Conservation (phyloP, 352 stramenopile genomes). For the Phytophthora pseudosyringae region DNA sequence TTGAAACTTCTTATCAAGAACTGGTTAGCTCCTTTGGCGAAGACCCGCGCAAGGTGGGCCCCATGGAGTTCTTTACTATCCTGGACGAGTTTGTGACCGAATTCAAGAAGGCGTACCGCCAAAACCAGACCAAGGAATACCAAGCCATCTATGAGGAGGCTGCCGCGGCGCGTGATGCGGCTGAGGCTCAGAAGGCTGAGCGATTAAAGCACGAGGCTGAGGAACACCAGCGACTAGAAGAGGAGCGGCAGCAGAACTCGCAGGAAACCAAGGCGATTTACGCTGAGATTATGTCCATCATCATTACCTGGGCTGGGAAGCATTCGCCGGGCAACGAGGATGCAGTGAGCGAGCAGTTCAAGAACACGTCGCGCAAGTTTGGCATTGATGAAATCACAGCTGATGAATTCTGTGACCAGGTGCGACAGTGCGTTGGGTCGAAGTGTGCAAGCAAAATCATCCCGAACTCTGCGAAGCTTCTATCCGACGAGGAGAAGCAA, state of each 20-base stretch:
- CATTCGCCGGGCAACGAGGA: constrained; percentile 58
- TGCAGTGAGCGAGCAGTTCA: constrained; percentile 67
- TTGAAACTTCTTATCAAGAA: constrained; percentile 82
- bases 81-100: constrained; percentile 85
- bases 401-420: constrained; percentile 75
- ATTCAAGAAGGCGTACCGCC: constrained; percentile 89
- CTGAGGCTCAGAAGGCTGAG: constrained; percentile 56
- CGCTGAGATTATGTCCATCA: constrained; percentile 66
- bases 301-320: constrained; percentile 66
- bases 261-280: constrained; percentile 67
- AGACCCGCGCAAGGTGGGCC: constrained; percentile 79
- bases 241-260: constrained; percentile 58
- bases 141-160: constrained; percentile 79
- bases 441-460: constrained; percentile 81
- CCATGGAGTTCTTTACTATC: constrained; percentile 86
- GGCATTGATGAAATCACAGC: constrained; percentile 68
- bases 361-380: constrained; percentile 61
- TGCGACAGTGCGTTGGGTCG: constrained; percentile 72
- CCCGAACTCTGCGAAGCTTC: constrained; percentile 71
- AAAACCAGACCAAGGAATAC: constrained; percentile 90
- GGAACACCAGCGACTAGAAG: constrained; percentile 57
- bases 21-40: constrained; percentile 86
- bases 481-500: constrained; percentile 64
- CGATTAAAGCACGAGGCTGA: constrained; percentile 58
- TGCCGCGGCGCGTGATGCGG: constrained; percentile 47